These are phyloP conservation scores for Dactylellina haptotyla DNA, from an alignment of 2,329 filamentous ascomycete species.

Conservation along the genomic window DNA sequence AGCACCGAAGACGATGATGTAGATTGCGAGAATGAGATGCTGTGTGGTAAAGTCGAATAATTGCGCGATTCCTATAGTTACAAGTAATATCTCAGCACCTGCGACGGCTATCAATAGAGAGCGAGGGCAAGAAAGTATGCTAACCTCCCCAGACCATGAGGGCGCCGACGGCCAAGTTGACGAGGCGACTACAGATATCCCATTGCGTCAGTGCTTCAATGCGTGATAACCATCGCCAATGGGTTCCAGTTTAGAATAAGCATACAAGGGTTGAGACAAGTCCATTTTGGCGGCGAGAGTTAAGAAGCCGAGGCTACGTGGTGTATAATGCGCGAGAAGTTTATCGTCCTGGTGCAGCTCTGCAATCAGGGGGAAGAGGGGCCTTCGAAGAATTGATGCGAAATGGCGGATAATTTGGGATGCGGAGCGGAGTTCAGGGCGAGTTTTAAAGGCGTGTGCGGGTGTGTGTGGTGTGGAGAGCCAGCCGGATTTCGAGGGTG, in stretches of 20 bases:
- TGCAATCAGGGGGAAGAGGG: too few relatives aligned
- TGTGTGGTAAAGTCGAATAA: slow-evolving; percentile 63
- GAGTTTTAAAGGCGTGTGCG: slow-evolving; percentile 1
- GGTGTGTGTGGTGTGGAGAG: not conserved
- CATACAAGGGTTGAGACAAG: slow-evolving; percentile 40
- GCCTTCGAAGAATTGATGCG: slow-evolving; percentile 4
- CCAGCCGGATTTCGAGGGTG: too few relatives aligned
- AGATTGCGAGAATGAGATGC: slow-evolving; percentile 78
- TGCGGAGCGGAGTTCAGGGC: not conserved
- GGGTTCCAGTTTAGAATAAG: too few relatives aligned
- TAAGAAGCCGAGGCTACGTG: too few relatives aligned
- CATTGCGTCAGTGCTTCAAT: not conserved
- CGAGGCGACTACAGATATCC: slow-evolving; percentile 70
- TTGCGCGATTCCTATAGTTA: slow-evolving; percentile 61
- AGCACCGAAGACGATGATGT: slow-evolving; percentile 90
- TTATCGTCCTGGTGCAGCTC: too few relatives aligned
- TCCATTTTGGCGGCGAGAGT: slow-evolving; percentile 42
- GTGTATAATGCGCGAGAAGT: too few relatives aligned
- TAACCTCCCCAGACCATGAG: slow-evolving; percentile 89
- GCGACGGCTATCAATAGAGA: slow-evolving; percentile 58
- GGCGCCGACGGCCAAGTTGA: slow-evolving; percentile 87
- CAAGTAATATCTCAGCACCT: slow-evolving; percentile 67
- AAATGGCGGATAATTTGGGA: not conserved
- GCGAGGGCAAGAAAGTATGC: slow-evolving; percentile 71
- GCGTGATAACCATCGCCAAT: not conserved